Conservation (phyloP, 1,284 basidiomycete species). For the Polyporus tsugae region DNA sequence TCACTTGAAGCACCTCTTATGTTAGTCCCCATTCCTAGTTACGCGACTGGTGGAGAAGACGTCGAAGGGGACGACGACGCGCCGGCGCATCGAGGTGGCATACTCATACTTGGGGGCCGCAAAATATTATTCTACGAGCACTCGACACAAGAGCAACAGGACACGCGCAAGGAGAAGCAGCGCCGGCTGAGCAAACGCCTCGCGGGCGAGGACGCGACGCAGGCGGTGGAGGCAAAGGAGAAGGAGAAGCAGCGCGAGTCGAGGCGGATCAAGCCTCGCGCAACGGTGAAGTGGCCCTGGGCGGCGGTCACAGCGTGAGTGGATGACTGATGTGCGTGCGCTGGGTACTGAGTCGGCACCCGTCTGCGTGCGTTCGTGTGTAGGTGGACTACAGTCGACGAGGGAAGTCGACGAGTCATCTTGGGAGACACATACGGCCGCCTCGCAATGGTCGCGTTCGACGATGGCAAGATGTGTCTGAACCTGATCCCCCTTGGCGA, state of each 20-base stretch:
- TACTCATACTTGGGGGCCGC: conserved; percentile 74
- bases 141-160: conserved; percentile 53
- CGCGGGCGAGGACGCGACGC: conserved; percentile 50
- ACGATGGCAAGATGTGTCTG: conserved; percentile 59
- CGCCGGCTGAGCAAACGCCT: conserved; percentile 59
- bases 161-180: conserved; percentile 61
- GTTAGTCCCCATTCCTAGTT: conserved; percentile 56
- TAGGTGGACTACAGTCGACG: conserved; percentile 61
- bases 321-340: not conserved
- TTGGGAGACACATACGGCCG: conserved; percentile 85
- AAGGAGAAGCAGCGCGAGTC: conserved; percentile 65
- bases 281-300: conserved; percentile 76
- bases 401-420: conserved; percentile 58
- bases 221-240: conserved; percentile 53
- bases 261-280: conserved; percentile 60
- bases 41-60: conserved; percentile 37
- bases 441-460: conserved; percentile 70
- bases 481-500: conserved; percentile 76
- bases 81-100: conserved; percentile 58
- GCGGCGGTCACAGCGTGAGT: conserved; percentile 68
- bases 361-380: not conserved
- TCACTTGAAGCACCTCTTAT: conserved; percentile 49
- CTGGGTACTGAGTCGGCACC: conserved; percentile 5
- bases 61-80: conserved; percentile 41
- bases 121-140: conserved; percentile 69